Conservation (phyloP, 441 rosid genomes). For the Eugenia klotzschiana region DNA sequence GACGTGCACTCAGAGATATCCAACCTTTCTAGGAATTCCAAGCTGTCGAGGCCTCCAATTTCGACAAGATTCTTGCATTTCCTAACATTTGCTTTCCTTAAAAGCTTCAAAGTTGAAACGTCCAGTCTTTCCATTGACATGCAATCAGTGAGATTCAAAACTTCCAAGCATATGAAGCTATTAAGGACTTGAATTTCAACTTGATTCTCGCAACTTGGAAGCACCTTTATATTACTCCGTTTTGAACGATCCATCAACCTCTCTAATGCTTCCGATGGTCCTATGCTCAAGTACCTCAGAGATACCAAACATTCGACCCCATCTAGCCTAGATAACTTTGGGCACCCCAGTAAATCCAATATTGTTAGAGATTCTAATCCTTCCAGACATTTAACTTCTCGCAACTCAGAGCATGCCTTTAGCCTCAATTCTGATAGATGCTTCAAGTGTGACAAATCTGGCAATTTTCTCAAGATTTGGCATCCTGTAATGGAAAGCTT, state of each 20-base stretch:
- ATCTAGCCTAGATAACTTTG: background rate
- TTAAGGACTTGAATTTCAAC: background rate
- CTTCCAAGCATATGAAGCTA: background rate
- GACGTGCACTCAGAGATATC: background rate
- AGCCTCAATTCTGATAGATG: background rate
- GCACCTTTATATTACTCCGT: background rate
- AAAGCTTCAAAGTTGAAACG: background rate
- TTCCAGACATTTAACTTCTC: background rate
- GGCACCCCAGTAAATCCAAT: background rate
- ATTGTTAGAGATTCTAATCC: background rate
- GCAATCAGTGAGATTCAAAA: background rate
- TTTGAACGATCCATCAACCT: background rate
- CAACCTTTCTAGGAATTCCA: background rate
- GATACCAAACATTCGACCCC: background rate
- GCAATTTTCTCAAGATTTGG: background rate
- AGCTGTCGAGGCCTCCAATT: background rate
- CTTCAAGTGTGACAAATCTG: background rate
- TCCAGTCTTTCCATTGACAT: background rate
- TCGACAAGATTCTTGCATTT: background rate
- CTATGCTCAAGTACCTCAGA: fast-evolving
- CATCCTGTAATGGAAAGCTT: background rate
- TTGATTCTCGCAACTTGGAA: background rate
- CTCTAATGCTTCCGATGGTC: background rate
- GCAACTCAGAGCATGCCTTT: background rate
- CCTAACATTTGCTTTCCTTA: background rate